These are phyloP conservation scores for Alopecurus myosuroides DNA, from an alignment of 176 grass and related monocot genomes.

Conservation along the genomic window DNA sequence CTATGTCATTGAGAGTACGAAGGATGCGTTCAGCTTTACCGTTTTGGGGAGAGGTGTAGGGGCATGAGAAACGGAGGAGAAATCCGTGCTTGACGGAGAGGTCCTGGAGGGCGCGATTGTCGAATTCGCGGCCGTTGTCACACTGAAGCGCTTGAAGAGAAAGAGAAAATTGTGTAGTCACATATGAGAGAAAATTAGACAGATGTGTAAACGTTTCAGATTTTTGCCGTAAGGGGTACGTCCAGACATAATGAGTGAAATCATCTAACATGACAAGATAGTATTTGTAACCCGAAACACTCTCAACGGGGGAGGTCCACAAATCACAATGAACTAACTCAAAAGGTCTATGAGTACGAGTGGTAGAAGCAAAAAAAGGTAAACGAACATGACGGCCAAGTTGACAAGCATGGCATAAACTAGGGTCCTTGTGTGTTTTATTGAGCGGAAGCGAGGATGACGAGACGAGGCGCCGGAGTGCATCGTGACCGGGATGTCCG, in stretches of 20 bases:
- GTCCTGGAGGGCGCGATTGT: not conserved
- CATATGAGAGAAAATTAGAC: not conserved
- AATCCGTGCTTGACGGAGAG: not conserved
- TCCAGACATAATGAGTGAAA: not conserved
- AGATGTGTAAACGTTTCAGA: rapidly evolving
- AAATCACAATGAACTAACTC: not conserved
- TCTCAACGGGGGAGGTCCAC: not conserved
- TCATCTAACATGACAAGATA: not conserved
- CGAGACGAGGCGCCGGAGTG: not conserved
- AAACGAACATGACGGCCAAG: not conserved
- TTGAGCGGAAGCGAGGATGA: not conserved
- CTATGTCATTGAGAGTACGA: not conserved
- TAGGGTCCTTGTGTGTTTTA: not conserved
- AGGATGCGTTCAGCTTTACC: not conserved
- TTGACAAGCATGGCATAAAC: not conserved
- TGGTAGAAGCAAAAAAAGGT: not conserved
- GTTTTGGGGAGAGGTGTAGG: not conserved
- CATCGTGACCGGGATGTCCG: not conserved
- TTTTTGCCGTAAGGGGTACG: not conserved
- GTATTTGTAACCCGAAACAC: not conserved
- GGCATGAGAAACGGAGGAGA: not conserved
- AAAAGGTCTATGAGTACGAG: not conserved
- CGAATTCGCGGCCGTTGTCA: not conserved
- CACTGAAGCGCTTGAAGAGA: not conserved
- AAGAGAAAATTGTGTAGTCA: not conserved